Percentiles rank a stretch among this genome's conserved stretches.
phyloP scores from a whole-genome alignment of 805 yeast species.

The Teunomyces panamensis region DNA sequence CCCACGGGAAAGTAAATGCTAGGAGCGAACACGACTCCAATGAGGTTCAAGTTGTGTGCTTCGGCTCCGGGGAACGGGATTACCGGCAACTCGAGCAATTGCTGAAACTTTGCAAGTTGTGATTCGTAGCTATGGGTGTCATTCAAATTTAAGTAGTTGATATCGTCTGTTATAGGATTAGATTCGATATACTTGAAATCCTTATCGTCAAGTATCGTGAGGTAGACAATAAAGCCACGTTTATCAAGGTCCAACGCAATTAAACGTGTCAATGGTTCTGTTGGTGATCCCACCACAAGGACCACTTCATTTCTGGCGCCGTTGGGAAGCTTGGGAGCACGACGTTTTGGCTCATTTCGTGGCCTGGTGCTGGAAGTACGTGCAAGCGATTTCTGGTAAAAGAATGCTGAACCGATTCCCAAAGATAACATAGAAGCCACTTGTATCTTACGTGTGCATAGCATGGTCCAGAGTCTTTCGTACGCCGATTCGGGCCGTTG shows the following conservation, averaged over 20 bases:
- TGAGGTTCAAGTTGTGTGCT: constrained; percentile 53
- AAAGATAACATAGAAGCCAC: constrained; percentile 18
- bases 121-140: constrained; percentile 43
- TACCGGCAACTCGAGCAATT: constrained; percentile 50
- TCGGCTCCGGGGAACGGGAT: constrained; percentile 57
- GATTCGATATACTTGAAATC: constrained; percentile 50
- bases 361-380: neutral
- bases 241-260: constrained; percentile 72
- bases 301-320: constrained; percentile 79
- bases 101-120: constrained; percentile 49
- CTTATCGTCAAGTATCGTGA: constrained; percentile 64
- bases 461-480: neutral
- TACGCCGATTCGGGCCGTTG: constrained; percentile 1
- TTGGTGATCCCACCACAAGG: constrained; percentile 71
- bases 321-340: constrained; percentile 60
- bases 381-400: constrained; percentile 2
- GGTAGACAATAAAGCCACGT: constrained; percentile 78
- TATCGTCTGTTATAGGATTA: constrained; percentile 63
- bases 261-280: constrained; percentile 67
- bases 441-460: constrained; percentile 3
- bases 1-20: constrained; percentile 67
- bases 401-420: constrained; percentile 21
- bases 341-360: constrained; percentile 30
- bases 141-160: constrained; percentile 60
- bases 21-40: constrained; percentile 70